Evolutionary conservation across 1,284 basidiomycete species (phyloP), one percentile per base, ranked within the genome.

Genomic region (Thelephora terrestris): DNA sequence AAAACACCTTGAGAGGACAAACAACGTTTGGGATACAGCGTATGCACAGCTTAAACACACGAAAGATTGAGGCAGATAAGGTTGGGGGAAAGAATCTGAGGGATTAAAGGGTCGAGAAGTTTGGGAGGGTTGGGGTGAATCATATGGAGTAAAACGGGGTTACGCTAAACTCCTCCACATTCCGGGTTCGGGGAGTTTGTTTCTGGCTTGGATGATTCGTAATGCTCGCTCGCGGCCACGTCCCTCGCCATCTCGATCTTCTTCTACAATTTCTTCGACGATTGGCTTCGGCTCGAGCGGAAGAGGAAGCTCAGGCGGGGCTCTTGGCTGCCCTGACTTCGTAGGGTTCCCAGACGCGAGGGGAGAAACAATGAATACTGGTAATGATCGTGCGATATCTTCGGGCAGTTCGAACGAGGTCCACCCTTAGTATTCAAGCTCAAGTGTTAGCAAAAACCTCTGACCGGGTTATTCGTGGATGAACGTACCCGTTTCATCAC

Each of bases 161-260:
- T 25, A 42, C 10, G 78, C 81, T 57, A 87, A 65, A 69, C 84
- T 88, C 58, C 83, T 73, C 84, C 84, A 88, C 81, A 88, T 85
- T 23, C 80, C 78, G 38, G 72, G 77, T 53, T 72, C 75, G 10
- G 81, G 81, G 25, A 84, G 51, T 58, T 72, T 68, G 53, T 72
- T 78, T 43, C 79, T 69, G 17, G 75, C 75, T 60, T 84, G 71
- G 47, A 87, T 64, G 46, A 87, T 87, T 64, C 72, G 78, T 52
- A 81, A 58, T 1, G 84, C 84, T 45, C 71, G 73, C 53, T 71
- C 71, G 42, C 79, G 70, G 4, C 77, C 77, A 49, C 76, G 71
- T 27, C 68, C 69, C 3, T 64, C 61, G n/a, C 58, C 60, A 6
- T 68, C 68, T 10, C 64, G 69, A 3, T 67, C 69, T 7, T 66